phyloP scores from a whole-genome alignment of 441 rosid species.

The Melastoma candidum region DNA sequence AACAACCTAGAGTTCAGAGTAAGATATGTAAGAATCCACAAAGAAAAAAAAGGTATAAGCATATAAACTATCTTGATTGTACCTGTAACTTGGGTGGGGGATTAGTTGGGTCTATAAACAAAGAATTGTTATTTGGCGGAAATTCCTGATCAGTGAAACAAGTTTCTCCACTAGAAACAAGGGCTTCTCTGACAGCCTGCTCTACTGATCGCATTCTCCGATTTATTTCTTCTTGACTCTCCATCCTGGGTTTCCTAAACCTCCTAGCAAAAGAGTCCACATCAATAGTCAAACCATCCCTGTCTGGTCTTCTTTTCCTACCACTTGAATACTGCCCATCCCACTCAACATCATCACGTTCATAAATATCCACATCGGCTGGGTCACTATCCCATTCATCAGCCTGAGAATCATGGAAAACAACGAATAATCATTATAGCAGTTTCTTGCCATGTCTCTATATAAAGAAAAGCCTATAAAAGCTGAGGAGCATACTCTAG shows the following conservation, averaged over 20 bases:
- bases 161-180: conserved; percentile 75
- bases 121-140: conserved; percentile 92
- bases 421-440: conserved; percentile 10
- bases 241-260: conserved; percentile 93
- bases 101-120: conserved; percentile 72
- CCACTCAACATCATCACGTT: conserved; percentile 98
- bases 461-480: not conserved
- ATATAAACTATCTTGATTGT: conserved; percentile 12
- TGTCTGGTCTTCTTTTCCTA: conserved; percentile 86
- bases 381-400: conserved; percentile 99
- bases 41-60: not conserved
- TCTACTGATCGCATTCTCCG: conserved; percentile 98
- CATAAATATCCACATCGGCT: conserved; percentile 95
- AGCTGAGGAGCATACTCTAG: conserved; percentile 54
- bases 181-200: conserved; percentile 96
- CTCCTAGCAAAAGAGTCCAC: conserved; percentile 91
- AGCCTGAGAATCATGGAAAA: conserved; percentile 41
- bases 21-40: not conserved
- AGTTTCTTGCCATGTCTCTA: not conserved
- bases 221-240: conserved; percentile 91
- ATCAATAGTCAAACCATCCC: conserved; percentile 60
- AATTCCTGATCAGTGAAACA: conserved; percentile 97
- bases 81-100: conserved; percentile 96
- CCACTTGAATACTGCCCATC: conserved; percentile 99
- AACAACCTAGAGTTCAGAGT: conserved; percentile 54